Base-by-base conservation (phyloP, 345 rosid genomes). In the Dipteronia dyeriana region DNA sequence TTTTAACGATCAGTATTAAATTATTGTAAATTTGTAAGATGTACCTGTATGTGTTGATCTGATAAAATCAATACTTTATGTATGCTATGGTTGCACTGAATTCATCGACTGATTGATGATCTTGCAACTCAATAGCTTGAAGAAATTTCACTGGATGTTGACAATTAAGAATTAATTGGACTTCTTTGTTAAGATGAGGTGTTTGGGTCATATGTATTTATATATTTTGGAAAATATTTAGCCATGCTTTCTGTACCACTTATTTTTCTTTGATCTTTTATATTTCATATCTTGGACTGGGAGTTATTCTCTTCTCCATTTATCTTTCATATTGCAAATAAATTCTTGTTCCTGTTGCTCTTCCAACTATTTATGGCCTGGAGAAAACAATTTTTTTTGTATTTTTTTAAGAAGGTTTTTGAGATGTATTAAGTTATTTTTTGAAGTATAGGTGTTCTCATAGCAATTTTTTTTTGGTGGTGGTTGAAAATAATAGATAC, bases 131-230 rank as follows among this genome's bases (percentile, higher is more conserved):
- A n/a, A n/a, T 56, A 57, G 41, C 45, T 59, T 57, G n/a, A 12
- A 14, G 51, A 51, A 71, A 34, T 34, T 54, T 9, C 11, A 23
- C 7, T 19, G 67, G 34, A 61, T 23, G 26, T 47, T 57, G 76
- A 54, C 29, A 38, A 11, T 34, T 54, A n/a, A 11, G 11, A 62
- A 54, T 2, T 71, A 31, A 19, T 71, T 11, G 63, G 19, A 54
- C 4, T 71, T 71, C 49, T 54, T 34, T 71, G n/a, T 22, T n/a
- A 54, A 54, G 63, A 68, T 22, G 61, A 49, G 73, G 61, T 25
- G 60, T 57, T 49, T 17, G 31, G 17, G 11, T 20, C 13, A 16
- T 25, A 8, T 25, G 73, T 51, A 1, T 49, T 16, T 25, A 25
- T 17, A 25, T 51, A 26, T 53, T 26, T 51, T 68, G 12, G 17